A percentile compares a stretch with the other conserved stretches of the same genome.
phyloP scores from a whole-genome alignment of 768 basidiomycete species.

The Lyophyllum decastes region DNA sequence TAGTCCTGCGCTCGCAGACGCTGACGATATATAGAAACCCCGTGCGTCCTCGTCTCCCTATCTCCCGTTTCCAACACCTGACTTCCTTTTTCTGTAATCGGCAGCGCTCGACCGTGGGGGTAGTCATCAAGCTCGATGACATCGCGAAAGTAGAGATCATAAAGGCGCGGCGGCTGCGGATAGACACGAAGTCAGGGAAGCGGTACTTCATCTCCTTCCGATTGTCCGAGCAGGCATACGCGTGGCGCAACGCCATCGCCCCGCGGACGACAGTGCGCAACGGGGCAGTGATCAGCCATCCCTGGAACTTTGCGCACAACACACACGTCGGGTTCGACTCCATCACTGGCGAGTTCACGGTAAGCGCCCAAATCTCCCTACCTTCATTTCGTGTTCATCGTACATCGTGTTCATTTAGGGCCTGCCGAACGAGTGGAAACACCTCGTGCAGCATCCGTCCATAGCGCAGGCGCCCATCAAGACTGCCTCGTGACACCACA shows the following conservation, averaged over 20 bases:
- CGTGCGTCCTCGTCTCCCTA: conserved; percentile 42
- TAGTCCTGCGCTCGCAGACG: conserved; percentile 66
- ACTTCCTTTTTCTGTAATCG: neutral
- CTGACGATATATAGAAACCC: conserved; percentile 77
- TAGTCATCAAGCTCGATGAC: conserved; percentile 23
- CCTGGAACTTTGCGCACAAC: conserved; percentile 33
- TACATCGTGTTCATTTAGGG: conserved; percentile 14
- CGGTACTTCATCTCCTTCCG: conserved; percentile 29
- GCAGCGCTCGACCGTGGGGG: conserved; percentile 7
- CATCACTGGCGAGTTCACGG: conserved; percentile 27
- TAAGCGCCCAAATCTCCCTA: neutral
- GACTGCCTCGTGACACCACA: neutral
- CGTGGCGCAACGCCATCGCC: conserved; percentile 34
- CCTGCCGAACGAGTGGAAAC: conserved; percentile 24
- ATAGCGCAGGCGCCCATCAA: conserved; percentile 3
- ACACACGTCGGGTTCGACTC: conserved; percentile 34
- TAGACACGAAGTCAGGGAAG: conserved; percentile 22
- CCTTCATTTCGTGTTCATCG: neutral
- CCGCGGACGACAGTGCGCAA: conserved; percentile 20
- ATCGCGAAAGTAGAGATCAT: conserved; percentile 22
- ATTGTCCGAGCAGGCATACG: conserved; percentile 27
- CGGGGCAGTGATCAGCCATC: conserved; percentile 24
- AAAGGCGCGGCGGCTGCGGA: conserved; percentile 13
- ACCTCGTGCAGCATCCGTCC: conserved; percentile 9
- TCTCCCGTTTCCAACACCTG: neutral